Evolutionary conservation across 768 basidiomycete genomes (phyloP), one percentile per base, ranked within the genome.

Genomic region (Coprinopsis sp.): DNA sequence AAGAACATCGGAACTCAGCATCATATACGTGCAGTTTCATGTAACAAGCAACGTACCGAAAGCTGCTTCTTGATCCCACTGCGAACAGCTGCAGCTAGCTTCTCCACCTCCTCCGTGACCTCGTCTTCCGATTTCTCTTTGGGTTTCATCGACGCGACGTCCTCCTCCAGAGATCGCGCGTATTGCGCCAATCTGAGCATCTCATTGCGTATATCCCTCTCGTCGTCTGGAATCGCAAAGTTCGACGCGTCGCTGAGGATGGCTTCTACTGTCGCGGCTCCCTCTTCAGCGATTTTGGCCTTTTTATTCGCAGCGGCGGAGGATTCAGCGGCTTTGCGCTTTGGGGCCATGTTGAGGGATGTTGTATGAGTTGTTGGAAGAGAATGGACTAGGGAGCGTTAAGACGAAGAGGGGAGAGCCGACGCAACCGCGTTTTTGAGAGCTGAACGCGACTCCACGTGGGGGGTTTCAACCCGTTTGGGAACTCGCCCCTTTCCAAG

Each of bases 31-130:
- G 41, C 14, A 31, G 16, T 29, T 3, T 13, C 27, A 21, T n/a
- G 12, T 13, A 37, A 23, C 10, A 43, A 33, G 47, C 47, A 38
- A 63, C 62, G 37, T 44, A 71, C 69, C 11, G 51, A 57, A 74
- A 79, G 74, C 60, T 78, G 73, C 50, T 77, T 76, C 52, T 53
- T 68, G 44, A 80, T 79, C 0, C 76, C 75, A 53, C 72, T 75
- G 19, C 66, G 62, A 19, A 66, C 69, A 36, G 72, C 72, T 48
- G 64, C 67, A 21, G 67, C 54, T 14, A 79, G 58, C 51, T 74
- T 78, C 51, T 68, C 70, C 0, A 71, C 72, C 3, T 70, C 73
- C 0, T 44, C 64, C n/a, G 64, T 57, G 23, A 78, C 46, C 44
- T 76, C 64, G 29, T 65, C 63, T 4, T 58, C 54, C 0, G 66